Percentiles rank a stretch among this genome's conserved stretches.
phyloP scores from a whole-genome alignment of 371 early-diverging fungal genomes.

The Saksenaea oblongispora region DNA sequence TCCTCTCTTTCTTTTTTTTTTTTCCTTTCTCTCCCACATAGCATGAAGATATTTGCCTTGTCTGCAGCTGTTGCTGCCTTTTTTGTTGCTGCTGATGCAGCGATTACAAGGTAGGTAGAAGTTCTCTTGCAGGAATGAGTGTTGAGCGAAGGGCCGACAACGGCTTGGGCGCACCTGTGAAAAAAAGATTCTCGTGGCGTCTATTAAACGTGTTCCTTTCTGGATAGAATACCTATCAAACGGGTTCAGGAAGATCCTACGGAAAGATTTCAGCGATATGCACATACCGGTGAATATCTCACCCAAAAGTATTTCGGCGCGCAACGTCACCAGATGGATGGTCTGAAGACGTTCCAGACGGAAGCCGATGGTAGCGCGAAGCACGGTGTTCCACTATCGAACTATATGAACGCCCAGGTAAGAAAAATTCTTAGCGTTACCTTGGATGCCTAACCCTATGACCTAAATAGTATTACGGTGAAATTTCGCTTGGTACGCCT shows the following conservation, averaged over 20 bases:
- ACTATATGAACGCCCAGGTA: conserved; percentile 96
- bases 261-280: conserved; percentile 62
- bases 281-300: conserved; percentile 63
- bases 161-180: not conserved
- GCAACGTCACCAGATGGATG: conserved; percentile 44
- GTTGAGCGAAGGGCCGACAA: not conserved
- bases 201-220: not conserved
- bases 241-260: conserved; percentile 65
- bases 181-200: not conserved
- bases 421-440: not conserved
- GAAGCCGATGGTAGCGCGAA: conserved; percentile 56
- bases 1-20: not conserved
- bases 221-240: conserved; percentile 71
- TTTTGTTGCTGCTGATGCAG: conserved; percentile 27
- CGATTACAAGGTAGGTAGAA: conserved; percentile 25
- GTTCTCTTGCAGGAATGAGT: not conserved
- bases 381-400: conserved; percentile 85
- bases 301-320: conserved; percentile 79
- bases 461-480: conserved; percentile 73
- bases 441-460: not conserved
- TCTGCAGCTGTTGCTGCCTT: conserved; percentile 23
- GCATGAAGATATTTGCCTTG: conserved; percentile 34
- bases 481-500: conserved; percentile 83
- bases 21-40: conserved; percentile 5
- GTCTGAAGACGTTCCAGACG: conserved; percentile 18